phyloP scores from a whole-genome alignment of 441 rosid species.

The Omphalea diandra region DNA sequence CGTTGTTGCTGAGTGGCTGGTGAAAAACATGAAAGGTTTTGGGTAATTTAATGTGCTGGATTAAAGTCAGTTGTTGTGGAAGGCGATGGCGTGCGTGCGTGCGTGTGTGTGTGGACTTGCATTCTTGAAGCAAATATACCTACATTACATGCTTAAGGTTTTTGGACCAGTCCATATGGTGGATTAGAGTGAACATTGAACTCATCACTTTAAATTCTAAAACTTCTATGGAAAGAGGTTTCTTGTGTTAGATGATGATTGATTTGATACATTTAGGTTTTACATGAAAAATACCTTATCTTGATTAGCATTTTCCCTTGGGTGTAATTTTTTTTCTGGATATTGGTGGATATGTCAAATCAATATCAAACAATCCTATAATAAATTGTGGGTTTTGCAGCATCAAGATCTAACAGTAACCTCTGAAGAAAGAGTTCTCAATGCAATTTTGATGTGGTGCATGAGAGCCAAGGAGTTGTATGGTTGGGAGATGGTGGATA shows the following conservation, averaged over 20 bases:
- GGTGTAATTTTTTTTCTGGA: constrained; percentile 16
- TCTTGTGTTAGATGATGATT: background rate
- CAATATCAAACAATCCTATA: constrained; percentile 19
- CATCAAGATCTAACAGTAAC: constrained; percentile 93
- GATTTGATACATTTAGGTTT: background rate
- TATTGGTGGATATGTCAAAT: constrained; percentile 9
- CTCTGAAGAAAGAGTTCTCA: constrained; percentile 87
- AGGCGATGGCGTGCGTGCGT: background rate
- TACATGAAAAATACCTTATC: constrained; percentile 3
- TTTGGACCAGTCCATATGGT: background rate
- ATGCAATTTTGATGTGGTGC: constrained; percentile 94
- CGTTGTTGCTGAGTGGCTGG: constrained; percentile 2
- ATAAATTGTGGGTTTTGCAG: constrained; percentile 54
- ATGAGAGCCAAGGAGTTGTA: constrained; percentile 57
- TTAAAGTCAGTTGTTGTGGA: background rate
- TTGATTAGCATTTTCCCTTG: background rate
- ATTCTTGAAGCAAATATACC: background rate
- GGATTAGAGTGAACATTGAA: constrained; percentile 1
- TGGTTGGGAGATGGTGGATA: constrained; percentile 76
- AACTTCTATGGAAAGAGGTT: background rate
- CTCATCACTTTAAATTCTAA: background rate
- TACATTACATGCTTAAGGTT: background rate
- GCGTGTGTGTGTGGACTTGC: background rate
- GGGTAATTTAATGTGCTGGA: background rate
- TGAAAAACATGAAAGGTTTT: background rate